Percentiles rank a stretch among this genome's conserved stretches.
Conservation (phyloP, 2,329 filamentous ascomycete species). For the Pezicula neosporulosa region DNA sequence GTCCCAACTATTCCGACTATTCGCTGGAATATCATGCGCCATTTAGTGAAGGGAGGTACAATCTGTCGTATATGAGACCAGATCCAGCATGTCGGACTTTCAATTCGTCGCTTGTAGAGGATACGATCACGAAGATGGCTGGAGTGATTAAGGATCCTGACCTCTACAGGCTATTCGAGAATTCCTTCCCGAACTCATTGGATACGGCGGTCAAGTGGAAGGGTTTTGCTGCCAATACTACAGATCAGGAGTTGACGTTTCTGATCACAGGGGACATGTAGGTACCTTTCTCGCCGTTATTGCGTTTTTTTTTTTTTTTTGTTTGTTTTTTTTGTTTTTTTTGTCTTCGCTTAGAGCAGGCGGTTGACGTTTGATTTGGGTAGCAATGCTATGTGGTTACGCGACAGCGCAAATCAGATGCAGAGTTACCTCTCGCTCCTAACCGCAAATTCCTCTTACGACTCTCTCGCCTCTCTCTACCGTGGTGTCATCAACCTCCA, state of each 20-base stretch:
- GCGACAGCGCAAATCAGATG: constrained; percentile 76
- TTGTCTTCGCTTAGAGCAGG: constrained; percentile 43
- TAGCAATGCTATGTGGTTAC: constrained; percentile 88
- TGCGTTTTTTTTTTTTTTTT: background rate
- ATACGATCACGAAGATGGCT: constrained; percentile 68
- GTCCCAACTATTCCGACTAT: constrained; percentile 64
- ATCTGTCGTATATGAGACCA: constrained; percentile 79
- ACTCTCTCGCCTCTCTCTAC: constrained; percentile 65
- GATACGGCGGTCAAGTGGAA: constrained; percentile 72
- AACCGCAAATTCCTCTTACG: constrained; percentile 44
- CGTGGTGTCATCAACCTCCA: constrained; percentile 71
- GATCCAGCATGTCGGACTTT: constrained; percentile 76
- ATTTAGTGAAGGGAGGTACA: constrained; percentile 70
- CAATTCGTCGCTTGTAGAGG: constrained; percentile 71
- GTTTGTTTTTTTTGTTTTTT: too few species aligned
- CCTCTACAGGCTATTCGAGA: constrained; percentile 66
- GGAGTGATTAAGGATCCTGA: constrained; percentile 72
- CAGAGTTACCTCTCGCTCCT: constrained; percentile 65
- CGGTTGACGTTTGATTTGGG: constrained; percentile 56
- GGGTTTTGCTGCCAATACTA: constrained; percentile 52
- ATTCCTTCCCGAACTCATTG: constrained; percentile 71
- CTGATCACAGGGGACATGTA: constrained; percentile 53
- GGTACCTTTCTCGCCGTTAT: background rate
- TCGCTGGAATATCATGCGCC: constrained; percentile 61
- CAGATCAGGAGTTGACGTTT: constrained; percentile 61